These are phyloP conservation scores for Leccinum aurantiacum DNA, from an alignment of 768 basidiomycete genomes.

Conservation along the genomic window DNA sequence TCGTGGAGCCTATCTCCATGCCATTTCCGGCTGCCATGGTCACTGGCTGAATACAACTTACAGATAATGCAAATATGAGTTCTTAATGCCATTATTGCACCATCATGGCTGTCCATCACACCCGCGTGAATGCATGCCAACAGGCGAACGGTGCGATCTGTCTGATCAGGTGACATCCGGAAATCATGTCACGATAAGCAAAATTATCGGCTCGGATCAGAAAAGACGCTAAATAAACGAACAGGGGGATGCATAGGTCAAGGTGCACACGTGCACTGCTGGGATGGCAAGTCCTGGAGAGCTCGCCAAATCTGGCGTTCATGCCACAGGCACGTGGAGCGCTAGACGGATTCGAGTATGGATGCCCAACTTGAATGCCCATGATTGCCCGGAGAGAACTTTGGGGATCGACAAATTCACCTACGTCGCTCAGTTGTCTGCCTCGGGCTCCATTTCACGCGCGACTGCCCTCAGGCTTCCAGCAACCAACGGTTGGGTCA, in stretches of 20 bases:
- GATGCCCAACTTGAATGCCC: too few relatives aligned
- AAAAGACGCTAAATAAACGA: not conserved
- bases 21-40: too few relatives aligned
- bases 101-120: not conserved
- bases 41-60: too few relatives aligned
- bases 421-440: too few relatives aligned
- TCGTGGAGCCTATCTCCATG: too few relatives aligned
- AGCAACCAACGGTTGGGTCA: too few relatives aligned
- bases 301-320: not conserved
- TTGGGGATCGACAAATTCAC: conserved; percentile 16
- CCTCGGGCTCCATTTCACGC: too few relatives aligned
- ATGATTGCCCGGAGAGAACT: not conserved
- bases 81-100: not conserved
- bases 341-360: not conserved
- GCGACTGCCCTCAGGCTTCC: too few relatives aligned
- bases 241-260: not conserved
- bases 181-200: not conserved
- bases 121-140: not conserved
- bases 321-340: not conserved
- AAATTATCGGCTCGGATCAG: conserved; percentile 4
- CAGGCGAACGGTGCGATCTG: conserved; percentile 8
- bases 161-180: conserved; percentile 3
- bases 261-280: not conserved
- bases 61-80: too few relatives aligned
- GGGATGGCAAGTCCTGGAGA: not conserved